These are phyloP conservation scores for Fusarium napiforme DNA, from an alignment of 2,329 filamentous ascomycete species.

Conservation along the genomic window DNA sequence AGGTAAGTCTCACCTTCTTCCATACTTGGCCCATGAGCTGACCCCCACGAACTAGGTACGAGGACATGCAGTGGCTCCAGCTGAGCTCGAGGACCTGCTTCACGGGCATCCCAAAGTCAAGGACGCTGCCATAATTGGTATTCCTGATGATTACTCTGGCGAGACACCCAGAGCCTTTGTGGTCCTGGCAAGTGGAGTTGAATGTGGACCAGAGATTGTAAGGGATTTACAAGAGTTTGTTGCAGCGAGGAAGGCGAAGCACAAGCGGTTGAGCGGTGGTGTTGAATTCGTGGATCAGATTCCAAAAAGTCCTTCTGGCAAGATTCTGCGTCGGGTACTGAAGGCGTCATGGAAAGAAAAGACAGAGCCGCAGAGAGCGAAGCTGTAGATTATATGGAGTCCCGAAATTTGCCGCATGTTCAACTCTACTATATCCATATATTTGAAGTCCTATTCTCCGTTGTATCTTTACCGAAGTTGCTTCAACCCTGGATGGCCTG, in stretches of 20 bases:
- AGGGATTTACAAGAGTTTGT: neutral
- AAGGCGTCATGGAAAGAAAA: neutral
- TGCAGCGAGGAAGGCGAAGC: neutral
- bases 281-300: neutral
- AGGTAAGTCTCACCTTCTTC: neutral
- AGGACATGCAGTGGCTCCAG: neutral
- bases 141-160: neutral
- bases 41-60: neutral
- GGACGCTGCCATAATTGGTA: neutral
- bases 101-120: neutral
- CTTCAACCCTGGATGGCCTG: no score
- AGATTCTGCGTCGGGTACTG: neutral
- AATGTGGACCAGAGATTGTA: accelerated
- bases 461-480: no score
- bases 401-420: no score
- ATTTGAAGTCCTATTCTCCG: no score
- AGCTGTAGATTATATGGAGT: neutral
- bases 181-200: neutral
- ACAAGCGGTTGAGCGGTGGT: neutral
- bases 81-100: neutral
- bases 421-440: no score
- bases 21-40: neutral
- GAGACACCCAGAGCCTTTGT: neutral
- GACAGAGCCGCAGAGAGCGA: neutral
- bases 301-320: neutral